Conservation (phyloP, 331 rosid species). For the Spiraea crenata region DNA sequence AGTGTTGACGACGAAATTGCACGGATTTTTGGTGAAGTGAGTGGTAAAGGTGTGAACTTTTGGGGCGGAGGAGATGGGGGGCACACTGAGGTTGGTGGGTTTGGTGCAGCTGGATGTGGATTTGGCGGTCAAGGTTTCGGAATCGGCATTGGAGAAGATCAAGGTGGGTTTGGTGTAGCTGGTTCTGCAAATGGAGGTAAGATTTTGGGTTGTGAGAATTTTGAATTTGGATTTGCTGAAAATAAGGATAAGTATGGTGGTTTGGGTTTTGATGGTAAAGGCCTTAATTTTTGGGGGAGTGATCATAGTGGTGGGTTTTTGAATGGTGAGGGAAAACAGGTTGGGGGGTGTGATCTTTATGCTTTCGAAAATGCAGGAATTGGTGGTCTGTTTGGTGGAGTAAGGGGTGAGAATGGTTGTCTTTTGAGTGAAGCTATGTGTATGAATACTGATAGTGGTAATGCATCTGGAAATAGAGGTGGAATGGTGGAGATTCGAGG, state of each 20-base stretch:
- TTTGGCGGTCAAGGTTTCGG: conserved; percentile 26
- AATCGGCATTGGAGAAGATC: conserved; percentile 26
- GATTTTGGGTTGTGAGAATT: conserved; percentile 10
- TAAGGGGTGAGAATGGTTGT: not conserved
- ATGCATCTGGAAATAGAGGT: conserved; percentile 24
- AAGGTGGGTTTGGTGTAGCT: conserved; percentile 25
- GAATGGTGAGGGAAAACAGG: not conserved
- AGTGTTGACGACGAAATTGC: not conserved
- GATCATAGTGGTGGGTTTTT: not conserved
- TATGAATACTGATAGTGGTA: conserved; percentile 13
- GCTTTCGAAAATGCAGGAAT: conserved; percentile 1
- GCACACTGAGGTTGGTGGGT: conserved; percentile 15
- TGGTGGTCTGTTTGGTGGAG: not conserved
- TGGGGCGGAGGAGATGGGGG: conserved; percentile 28
- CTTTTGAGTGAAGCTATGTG: not conserved
- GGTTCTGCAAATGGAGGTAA: conserved; percentile 17
- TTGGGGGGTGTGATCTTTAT: not conserved
- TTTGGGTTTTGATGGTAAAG: conserved; percentile 9
- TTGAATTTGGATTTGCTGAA: not conserved
- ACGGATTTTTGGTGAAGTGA: conserved; percentile 5
- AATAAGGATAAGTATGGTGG: not conserved
- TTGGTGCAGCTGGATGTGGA: conserved; percentile 28
- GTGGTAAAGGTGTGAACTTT: conserved; percentile 26
- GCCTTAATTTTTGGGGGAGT: not conserved
- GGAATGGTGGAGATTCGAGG: conserved; percentile 8